A percentile compares a stretch with the other conserved stretches of the same genome.
phyloP scores from a whole-genome alignment of 495 filamentous ascomycete species.

The Aspergillus homomorphus region DNA sequence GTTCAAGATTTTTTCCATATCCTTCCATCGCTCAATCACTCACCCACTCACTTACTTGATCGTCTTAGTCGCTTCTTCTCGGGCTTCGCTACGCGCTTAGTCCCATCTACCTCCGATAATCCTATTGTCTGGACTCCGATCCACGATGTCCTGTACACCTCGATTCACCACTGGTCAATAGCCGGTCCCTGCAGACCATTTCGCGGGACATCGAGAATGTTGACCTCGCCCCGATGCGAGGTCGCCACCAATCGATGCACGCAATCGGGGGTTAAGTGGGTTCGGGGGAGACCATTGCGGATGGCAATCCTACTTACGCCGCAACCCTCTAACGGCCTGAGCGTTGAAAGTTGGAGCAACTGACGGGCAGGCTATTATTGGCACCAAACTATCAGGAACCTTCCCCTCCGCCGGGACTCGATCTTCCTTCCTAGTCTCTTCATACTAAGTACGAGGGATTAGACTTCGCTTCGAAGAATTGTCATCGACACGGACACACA shows the following conservation, averaged over 20 bases:
- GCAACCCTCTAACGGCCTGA: background rate
- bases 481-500: too few species aligned
- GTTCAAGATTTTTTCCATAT: too few species aligned
- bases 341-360: background rate
- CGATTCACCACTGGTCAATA: background rate
- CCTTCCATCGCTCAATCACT: background rate
- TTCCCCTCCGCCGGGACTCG: background rate
- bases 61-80: background rate
- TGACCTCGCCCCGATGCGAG: background rate
- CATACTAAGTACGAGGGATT: too few species aligned
- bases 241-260: background rate
- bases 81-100: background rate
- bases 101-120: background rate
- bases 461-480: too few species aligned
- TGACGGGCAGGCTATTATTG: background rate
- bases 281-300: background rate
- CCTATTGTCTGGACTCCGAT: background rate
- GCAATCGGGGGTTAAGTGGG: background rate
- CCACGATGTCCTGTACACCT: too few species aligned
- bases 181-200: background rate
- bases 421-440: too few species aligned
- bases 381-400: background rate
- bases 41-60: background rate
- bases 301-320: background rate
- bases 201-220: background rate